These are phyloP conservation scores for Tilletia horrida DNA, from an alignment of 1,284 basidiomycete genomes.

Conservation along the genomic window DNA sequence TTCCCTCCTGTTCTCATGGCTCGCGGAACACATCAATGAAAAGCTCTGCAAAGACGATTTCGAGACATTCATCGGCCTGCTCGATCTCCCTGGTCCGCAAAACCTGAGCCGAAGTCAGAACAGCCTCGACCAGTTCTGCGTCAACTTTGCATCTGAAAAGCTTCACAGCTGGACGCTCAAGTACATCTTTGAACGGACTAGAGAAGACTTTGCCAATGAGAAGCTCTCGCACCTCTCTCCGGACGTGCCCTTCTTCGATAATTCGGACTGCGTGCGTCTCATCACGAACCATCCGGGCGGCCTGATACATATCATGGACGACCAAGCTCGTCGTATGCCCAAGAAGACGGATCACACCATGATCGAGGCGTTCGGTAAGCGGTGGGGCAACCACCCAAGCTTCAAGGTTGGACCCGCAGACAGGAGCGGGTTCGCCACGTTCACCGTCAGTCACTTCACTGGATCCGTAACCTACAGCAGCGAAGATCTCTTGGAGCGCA, in stretches of 20 bases:
- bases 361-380: slow-evolving; percentile 88
- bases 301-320: slow-evolving; percentile 94
- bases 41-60: slow-evolving; percentile 62
- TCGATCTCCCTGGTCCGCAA: slow-evolving; percentile 84
- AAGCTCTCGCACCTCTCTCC: slow-evolving; percentile 73
- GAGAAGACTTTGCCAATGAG: slow-evolving; percentile 77
- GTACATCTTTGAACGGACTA: slow-evolving; percentile 72
- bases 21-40: slow-evolving; percentile 93
- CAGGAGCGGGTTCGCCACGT: slow-evolving; percentile 76
- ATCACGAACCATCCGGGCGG: slow-evolving; percentile 84
- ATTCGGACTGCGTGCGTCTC: slow-evolving; percentile 80
- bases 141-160: slow-evolving; percentile 93
- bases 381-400: slow-evolving; percentile 86
- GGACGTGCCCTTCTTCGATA: slow-evolving; percentile 80
- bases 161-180: slow-evolving; percentile 80
- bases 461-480: slow-evolving; percentile 87
- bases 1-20: slow-evolving; percentile 90
- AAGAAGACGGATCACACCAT: slow-evolving; percentile 91
- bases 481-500: slow-evolving; percentile 82
- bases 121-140: slow-evolving; percentile 81
- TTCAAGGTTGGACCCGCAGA: slow-evolving; percentile 63
- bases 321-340: slow-evolving; percentile 77
- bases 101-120: slow-evolving; percentile 71
- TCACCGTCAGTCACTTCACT: slow-evolving; percentile 87
- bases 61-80: slow-evolving; percentile 81